Evolutionary conservation across 2,329 filamentous ascomycete species (phyloP), one percentile per base, ranked within the genome.

Genomic region (Monilinia fructigena): DNA sequence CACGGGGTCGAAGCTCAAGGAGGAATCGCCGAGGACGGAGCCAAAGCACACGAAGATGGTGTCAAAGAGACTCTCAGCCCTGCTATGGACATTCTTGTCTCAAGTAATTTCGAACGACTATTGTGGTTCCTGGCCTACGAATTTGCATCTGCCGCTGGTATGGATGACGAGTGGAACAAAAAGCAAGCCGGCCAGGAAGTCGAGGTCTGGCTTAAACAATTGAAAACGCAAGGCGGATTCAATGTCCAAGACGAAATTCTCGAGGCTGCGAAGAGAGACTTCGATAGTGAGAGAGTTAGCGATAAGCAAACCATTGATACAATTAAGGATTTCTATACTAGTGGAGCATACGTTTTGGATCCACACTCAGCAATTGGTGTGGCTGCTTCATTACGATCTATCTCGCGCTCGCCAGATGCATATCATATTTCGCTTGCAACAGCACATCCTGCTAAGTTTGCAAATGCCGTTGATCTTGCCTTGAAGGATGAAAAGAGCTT

Each of bases 11-110:
- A 83, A 61, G 85, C 86, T 0, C 81, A 86, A 70, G 83, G 83
- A 55, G 83, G 83, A 14, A 76, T 85, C 28, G 77, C 77, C 4
- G 81, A 80, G 63, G 85, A 88, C 72, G 86, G 85, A 35, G 84
- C 78, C 23, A 85, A 87, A 72, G 84, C 85, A 10, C 87, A 92
- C 68, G 79, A 81, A 55, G 86, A 87, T 55, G 92, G 91, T 48
- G 92, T 94, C 69, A 93, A 92, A 80, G 93, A 96, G 80, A 99
- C 95, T 0, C 85, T 96, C 62, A 93, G 90, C 72, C 95, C 95
- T 0, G 95, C 95, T 55, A 98, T 99, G 95, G 95, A 99, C 78
- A 98, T 98, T 71, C 83, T 98, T 4, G 93, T 98, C 16, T 94
- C 90, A 31, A 95, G 90, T 77, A 99, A 99, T 82, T 98, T 99